Evolutionary conservation across 1,284 basidiomycete species (phyloP).

Genomic region (Ceratobasidium sp.): DNA sequence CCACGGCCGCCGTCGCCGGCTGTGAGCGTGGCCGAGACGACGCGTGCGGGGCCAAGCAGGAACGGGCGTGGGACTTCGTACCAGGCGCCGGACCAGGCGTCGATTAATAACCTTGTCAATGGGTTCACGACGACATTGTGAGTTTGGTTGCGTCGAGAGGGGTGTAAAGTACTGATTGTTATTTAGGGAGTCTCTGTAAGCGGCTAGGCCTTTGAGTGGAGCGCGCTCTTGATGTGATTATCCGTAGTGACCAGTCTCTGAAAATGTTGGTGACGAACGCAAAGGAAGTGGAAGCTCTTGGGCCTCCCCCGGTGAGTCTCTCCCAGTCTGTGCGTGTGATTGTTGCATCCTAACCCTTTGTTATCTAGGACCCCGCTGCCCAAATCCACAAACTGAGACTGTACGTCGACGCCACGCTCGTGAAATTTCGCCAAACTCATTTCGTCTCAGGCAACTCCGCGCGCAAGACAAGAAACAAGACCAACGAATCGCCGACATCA

Average conservation of each 20-base stretch:
- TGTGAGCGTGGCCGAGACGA: conserved; percentile 7
- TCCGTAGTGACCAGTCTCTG: conserved; percentile 19
- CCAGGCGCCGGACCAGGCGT: conserved; percentile 34
- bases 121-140: conserved; percentile 38
- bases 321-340: neutral
- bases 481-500: conserved; percentile 54
- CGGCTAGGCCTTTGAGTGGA: neutral
- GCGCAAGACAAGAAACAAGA: conserved; percentile 57
- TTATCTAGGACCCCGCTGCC: conserved; percentile 51
- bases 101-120: conserved; percentile 42
- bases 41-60: conserved; percentile 20
- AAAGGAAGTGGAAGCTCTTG: conserved; percentile 34
- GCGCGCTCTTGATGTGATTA: neutral
- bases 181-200: conserved; percentile 37
- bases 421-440: neutral
- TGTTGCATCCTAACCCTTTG: neutral
- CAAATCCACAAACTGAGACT: conserved; percentile 54
- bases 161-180: neutral
- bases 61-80: conserved; percentile 23
- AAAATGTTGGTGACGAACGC: conserved; percentile 29
- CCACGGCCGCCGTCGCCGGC: conserved; percentile 11
- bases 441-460: conserved; percentile 52
- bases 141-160: neutral
- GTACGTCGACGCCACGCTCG: neutral
- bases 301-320: conserved; percentile 28